phyloP scores from a whole-genome alignment of 2,329 filamentous ascomycete genomes.

The Epichloe typhina region DNA sequence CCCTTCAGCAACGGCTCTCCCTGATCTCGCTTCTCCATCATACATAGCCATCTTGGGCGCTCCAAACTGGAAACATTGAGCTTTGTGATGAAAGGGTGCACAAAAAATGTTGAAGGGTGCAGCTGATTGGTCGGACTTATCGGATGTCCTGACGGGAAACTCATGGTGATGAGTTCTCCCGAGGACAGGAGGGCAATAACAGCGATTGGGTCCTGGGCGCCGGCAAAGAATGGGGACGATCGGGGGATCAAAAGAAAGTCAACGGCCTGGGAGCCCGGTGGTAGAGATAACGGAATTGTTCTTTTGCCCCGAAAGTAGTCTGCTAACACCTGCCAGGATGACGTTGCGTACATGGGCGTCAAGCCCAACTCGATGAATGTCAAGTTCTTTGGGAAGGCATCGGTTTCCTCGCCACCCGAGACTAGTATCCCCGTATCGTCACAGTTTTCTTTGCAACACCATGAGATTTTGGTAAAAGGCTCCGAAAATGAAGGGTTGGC shows the following conservation, averaged over 20 bases:
- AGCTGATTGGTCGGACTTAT: conserved; percentile 89
- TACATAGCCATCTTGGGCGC: conserved; percentile 72
- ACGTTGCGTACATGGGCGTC: conserved; percentile 84
- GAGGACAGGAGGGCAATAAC: conserved; percentile 68
- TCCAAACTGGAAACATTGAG: conserved; percentile 61
- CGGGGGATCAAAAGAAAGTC: conserved; percentile 79
- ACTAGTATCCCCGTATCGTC: conserved; percentile 86
- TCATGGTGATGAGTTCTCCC: conserved; percentile 79
- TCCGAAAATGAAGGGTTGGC: conserved; percentile 49
- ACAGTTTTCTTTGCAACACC: conserved; percentile 89
- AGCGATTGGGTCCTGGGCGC: conserved; percentile 82
- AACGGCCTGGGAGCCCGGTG: conserved; percentile 60
- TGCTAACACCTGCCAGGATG: conserved; percentile 71
- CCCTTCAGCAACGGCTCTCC: conserved; percentile 70
- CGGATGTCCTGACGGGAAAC: conserved; percentile 81
- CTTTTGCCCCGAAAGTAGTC: conserved; percentile 70
- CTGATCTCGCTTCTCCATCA: conserved; percentile 71
- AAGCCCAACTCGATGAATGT: conserved; percentile 82
- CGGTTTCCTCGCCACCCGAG: conserved; percentile 62
- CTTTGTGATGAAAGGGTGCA: conserved; percentile 77
- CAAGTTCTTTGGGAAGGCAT: conserved; percentile 60
- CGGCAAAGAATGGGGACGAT: conserved; percentile 69
- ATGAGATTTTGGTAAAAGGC: conserved; percentile 66
- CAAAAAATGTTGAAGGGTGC: conserved; percentile 69
- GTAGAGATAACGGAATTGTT: conserved; percentile 59